Evolutionary conservation across 257 asterid genomes (phyloP).

Genomic region (Solanum paucissectum): DNA sequence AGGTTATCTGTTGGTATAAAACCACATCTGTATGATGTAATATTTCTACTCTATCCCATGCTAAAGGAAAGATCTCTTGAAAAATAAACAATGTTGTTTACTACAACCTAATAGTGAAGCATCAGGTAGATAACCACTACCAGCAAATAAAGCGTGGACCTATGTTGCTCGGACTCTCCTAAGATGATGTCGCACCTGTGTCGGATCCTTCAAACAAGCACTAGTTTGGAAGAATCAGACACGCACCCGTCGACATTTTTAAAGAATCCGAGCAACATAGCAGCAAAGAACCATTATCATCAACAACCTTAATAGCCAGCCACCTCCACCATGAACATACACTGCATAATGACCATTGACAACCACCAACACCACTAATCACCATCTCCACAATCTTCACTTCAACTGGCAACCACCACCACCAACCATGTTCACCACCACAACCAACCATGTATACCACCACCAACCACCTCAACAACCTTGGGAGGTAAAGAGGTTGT

Average conservation of each 20-base stretch:
- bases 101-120: background rate
- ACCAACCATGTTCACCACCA: background rate
- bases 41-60: background rate
- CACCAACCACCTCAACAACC: background rate
- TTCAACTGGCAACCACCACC: background rate
- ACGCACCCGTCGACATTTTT: background rate
- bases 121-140: background rate
- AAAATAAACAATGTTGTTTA: background rate
- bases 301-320: background rate
- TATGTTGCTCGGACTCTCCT: background rate
- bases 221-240: background rate
- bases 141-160: background rate
- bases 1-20: background rate
- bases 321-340: background rate
- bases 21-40: background rate
- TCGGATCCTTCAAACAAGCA: background rate
- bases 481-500: background rate
- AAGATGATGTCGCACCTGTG: background rate
- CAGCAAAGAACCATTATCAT: background rate
- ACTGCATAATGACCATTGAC: background rate
- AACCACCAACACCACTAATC: background rate
- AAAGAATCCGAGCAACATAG: background rate
- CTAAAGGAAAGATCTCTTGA: background rate
- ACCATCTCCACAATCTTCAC: background rate
- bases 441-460: background rate